Evolutionary conservation across 1,284 basidiomycete genomes (phyloP), one percentile per base, ranked within the genome.

Genomic region (Apiotrichum domesticum): DNA sequence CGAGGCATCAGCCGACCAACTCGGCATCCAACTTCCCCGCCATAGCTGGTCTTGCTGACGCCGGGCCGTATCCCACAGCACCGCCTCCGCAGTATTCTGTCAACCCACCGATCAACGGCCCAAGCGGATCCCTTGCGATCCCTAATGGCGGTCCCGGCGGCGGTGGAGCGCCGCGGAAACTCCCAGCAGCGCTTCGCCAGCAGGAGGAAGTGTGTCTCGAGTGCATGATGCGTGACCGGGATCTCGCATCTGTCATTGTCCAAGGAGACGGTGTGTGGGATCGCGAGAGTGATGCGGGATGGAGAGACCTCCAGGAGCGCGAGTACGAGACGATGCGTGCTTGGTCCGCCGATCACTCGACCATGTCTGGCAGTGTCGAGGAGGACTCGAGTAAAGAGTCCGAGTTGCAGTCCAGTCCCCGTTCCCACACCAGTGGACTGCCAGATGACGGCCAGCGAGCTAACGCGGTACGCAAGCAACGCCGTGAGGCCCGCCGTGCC

Each of bases 141-240:
- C 43, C 55, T n/a, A 21, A 21, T 21, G 21, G 21, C 21, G 46
- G 47, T 5, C 15, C 47, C 35, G 45, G 14, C 37, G 57, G 44
- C 21, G 46, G 48, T 6, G 39, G 47, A 4, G 42, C 32, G 15
- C 21, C 21, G 21, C 52, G 52, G 4, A 37, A 48, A 15, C 39
- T 35, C 37, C 29, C 45, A 0, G 52, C 42, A 1, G 37, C 50
- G 14, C 40, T 50, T 43, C 52, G 53, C 29, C 56, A 51, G 39
- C 67, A 68, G 7, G 78, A 78, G 49, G 93, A 97, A 74, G 80
- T 98, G 45, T 98, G 95, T 69, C 81, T 98, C 49, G 95, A 98
- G 78, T 98, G 95, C 74, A 90, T 96, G 68, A 98, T 98, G 95
- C 87, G 95, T 45, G 95, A 98, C 78, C 86, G 95, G 70, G 95